Evolutionary conservation across 306 rosid genomes (phyloP).

Genomic region (Corylus americana): DNA sequence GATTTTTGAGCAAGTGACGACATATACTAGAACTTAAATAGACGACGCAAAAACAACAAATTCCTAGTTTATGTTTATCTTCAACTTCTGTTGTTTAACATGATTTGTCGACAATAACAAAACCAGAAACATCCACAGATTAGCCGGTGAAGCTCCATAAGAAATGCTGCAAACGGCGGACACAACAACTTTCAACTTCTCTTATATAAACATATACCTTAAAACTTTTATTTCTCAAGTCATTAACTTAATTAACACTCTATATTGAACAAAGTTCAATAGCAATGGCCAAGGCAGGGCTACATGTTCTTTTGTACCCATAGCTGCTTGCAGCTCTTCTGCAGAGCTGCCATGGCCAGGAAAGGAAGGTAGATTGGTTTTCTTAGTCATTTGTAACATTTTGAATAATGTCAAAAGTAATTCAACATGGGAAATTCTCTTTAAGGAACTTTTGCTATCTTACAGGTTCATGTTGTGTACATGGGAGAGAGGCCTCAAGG

Average conservation of each 20-base stretch:
- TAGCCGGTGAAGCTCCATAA: background rate
- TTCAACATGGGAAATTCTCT: background rate
- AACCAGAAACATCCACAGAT: background rate
- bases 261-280: background rate
- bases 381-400: background rate
- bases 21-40: background rate
- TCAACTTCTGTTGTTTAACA: background rate
- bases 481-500: slow-evolving; percentile 28
- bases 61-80: too few relatives aligned
- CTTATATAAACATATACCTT: slow-evolving; percentile 2
- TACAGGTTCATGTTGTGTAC: slow-evolving; percentile 35
- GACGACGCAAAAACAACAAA: background rate
- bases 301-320: slow-evolving; percentile 14
- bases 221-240: background rate
- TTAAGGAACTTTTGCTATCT: background rate
- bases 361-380: slow-evolving; percentile 27
- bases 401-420: background rate
- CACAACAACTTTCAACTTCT: background rate
- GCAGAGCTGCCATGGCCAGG: slow-evolving; percentile 25
- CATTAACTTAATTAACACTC: background rate
- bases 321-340: slow-evolving; percentile 26
- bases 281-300: slow-evolving; percentile 21
- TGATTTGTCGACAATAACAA: slow-evolving; percentile 19
- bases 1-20: too few relatives aligned
- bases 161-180: background rate